These are phyloP conservation scores for Pythium oligandrum DNA, from an alignment of 352 stramenopile species.

Conservation along the genomic window DNA sequence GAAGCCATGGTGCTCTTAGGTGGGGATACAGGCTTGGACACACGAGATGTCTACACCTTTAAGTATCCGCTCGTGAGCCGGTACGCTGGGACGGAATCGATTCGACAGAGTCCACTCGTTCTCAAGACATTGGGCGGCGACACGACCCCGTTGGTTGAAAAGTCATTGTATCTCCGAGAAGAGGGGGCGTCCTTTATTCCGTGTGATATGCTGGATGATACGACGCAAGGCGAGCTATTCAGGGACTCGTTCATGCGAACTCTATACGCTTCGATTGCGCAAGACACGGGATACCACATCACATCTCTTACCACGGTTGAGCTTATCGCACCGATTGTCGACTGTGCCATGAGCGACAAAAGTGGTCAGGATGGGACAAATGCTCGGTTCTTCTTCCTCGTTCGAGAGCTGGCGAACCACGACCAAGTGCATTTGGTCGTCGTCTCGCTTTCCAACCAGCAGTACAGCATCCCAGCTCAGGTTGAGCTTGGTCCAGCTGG, in stretches of 20 bases:
- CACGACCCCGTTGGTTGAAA: too few species aligned
- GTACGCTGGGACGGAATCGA: too few species aligned
- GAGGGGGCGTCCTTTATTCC: too few species aligned
- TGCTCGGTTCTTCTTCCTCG: neutral
- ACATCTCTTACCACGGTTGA: conserved; percentile 3
- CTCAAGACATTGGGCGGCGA: too few species aligned
- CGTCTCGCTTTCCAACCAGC: neutral
- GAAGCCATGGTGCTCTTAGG: too few species aligned
- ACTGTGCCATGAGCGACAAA: neutral
- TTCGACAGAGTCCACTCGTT: too few species aligned
- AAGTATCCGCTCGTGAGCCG: too few species aligned
- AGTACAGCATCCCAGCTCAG: neutral
- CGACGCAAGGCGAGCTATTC: conserved; percentile 19
- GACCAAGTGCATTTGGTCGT: neutral
- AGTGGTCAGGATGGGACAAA: neutral
- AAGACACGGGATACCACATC: neutral
- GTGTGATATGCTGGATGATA: too few species aligned
- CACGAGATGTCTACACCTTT: too few species aligned
- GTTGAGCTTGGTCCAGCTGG: neutral
- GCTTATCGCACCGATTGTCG: conserved; percentile 6
- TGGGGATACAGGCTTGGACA: too few species aligned
- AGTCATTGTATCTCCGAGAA: too few species aligned
- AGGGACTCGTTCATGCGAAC: neutral
- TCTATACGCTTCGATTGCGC: neutral
- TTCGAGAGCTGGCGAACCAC: neutral